Conservation (phyloP, 1,284 basidiomycete genomes). For the Fistulinella cinereoalba region DNA sequence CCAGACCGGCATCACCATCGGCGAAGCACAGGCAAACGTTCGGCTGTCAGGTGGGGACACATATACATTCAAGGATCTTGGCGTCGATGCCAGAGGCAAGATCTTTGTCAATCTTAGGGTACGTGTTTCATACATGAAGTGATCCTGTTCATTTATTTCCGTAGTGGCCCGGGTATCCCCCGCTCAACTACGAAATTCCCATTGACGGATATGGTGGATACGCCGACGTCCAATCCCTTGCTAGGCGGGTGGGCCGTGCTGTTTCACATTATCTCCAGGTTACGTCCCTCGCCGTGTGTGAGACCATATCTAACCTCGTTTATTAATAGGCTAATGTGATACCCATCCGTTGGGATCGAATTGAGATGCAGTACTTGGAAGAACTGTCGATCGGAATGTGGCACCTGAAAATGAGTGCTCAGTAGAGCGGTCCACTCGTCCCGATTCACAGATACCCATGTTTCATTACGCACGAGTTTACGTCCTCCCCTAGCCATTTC, state of each 20-base stretch:
- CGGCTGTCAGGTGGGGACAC: slow-evolving; percentile 57
- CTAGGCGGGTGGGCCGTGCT: slow-evolving; percentile 64
- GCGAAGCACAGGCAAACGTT: slow-evolving; percentile 65
- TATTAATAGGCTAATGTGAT: slow-evolving; percentile 55
- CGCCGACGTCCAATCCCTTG: slow-evolving; percentile 63
- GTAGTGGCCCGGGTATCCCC: slow-evolving; percentile 69
- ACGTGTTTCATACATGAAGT: slow-evolving; percentile 15
- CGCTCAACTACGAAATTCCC: slow-evolving; percentile 73
- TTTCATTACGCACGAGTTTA: slow-evolving; percentile 8
- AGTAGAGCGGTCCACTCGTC: slow-evolving; percentile 27
- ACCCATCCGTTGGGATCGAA: slow-evolving; percentile 63
- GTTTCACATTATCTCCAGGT: slow-evolving; percentile 75
- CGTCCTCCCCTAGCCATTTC: slow-evolving; percentile 7
- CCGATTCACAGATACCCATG: background rate
- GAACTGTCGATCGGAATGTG: slow-evolving; percentile 66
- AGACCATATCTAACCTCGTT: slow-evolving; percentile 14
- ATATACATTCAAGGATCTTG: slow-evolving; percentile 61
- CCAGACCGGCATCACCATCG: slow-evolving; percentile 61
- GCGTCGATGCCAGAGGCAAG: slow-evolving; percentile 55
- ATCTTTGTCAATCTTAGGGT: slow-evolving; percentile 65
- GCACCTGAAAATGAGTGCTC: slow-evolving; percentile 52
- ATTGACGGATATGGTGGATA: slow-evolving; percentile 64
- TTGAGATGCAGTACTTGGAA: slow-evolving; percentile 70
- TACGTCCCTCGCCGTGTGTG: slow-evolving; percentile 14
- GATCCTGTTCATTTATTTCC: slow-evolving; percentile 4